A percentile compares a stretch with the other conserved stretches of the same genome.
Evolutionary conservation across 2,329 filamentous ascomycete species (phyloP).

Genomic region (Drechslerella dactyloides): DNA sequence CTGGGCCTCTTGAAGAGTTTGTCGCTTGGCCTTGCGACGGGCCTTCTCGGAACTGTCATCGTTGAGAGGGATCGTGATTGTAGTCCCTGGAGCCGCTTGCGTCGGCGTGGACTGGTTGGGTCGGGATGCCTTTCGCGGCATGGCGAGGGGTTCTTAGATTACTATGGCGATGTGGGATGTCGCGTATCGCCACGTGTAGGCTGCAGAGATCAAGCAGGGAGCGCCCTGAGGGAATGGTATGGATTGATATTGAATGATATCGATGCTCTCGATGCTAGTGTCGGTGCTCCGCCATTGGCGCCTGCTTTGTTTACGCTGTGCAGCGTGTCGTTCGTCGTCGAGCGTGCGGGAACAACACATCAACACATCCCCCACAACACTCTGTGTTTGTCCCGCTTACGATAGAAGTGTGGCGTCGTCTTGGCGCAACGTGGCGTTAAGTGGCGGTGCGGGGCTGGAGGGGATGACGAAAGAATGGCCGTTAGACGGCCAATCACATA

Average conservation of each 20-base stretch:
- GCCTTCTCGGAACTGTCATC: conserved; percentile 94
- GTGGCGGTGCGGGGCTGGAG: background rate
- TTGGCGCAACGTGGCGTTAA: background rate
- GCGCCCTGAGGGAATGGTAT: background rate
- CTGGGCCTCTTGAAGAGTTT: conserved; percentile 86
- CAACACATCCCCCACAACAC: background rate
- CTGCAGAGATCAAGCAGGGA: too few species aligned
- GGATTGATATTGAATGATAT: background rate
- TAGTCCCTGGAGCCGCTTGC: conserved; percentile 33
- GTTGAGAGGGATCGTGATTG: conserved; percentile 83
- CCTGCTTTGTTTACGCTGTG: background rate
- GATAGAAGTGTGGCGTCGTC: background rate
- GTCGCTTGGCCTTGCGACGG: conserved; percentile 81
- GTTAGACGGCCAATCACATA: background rate
- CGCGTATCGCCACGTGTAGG: too few species aligned
- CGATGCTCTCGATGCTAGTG: background rate
- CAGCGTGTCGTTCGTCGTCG: background rate
- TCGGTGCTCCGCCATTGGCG: background rate
- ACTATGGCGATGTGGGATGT: background rate
- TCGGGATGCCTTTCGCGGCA: conserved; percentile 44
- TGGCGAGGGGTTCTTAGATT: conserved; percentile 3
- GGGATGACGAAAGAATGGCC: background rate
- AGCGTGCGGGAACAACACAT: background rate
- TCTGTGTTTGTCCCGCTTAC: too few species aligned
- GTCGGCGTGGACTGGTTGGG: conserved; percentile 33